phyloP scores from a whole-genome alignment of 176 grass and related monocot species.

The bread wheat (Triticum aestivum) region IWGSC_CS_RefSeq_v2.1 NC_057810.1:468007599-468008098 shows the following conservation, averaged over 20 bases:
- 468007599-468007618: not conserved
- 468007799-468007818: too few relatives aligned
- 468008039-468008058: not conserved
- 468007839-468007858: not conserved
- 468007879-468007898: slow-evolving; percentile 5
- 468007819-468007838: too few relatives aligned
- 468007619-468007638: not conserved
- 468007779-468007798: not conserved
- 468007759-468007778: not conserved
- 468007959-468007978: not conserved
- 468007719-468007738: not conserved
- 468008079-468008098: slow-evolving; percentile 97
- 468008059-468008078: slow-evolving; percentile 64
- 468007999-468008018: not conserved
- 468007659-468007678: not conserved
- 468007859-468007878: slow-evolving; percentile 5
- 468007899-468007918: not conserved
- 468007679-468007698: not conserved
- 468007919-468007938: slow-evolving; percentile 6
- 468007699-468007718: not conserved
- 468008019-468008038: not conserved
- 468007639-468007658: not conserved
- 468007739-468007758: not conserved
- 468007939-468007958: slow-evolving; percentile 9
- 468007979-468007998: not conserved